phyloP scores from a whole-genome alignment of 148 eudicot genomes.

The Rhododendron molle region DNA sequence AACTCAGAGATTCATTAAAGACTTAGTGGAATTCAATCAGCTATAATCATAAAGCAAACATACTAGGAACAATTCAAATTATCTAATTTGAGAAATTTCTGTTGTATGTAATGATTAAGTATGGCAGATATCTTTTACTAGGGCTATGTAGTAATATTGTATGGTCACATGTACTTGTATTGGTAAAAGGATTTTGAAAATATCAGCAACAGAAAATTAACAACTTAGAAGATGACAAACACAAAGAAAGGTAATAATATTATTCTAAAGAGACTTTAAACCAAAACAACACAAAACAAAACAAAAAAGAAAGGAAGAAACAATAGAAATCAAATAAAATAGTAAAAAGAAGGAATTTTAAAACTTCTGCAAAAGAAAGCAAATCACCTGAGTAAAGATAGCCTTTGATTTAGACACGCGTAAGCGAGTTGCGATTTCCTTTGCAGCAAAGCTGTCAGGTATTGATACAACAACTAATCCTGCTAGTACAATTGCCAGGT shows the following conservation, averaged over 20 bases:
- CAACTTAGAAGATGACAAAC: neutral
- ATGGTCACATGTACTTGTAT: neutral
- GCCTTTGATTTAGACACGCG: neutral
- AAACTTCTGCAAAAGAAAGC: neutral
- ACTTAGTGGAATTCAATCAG: neutral
- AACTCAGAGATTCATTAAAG: neutral
- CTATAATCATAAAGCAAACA: neutral
- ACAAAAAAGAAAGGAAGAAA: neutral
- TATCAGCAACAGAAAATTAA: neutral
- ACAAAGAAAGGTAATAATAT: neutral
- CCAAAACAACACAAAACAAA: neutral
- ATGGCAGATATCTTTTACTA: neutral
- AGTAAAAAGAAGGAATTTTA: neutral
- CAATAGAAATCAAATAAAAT: neutral
- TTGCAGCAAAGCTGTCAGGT: conserved; percentile 72
- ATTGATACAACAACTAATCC: conserved; percentile 81
- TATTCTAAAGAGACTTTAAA: neutral
- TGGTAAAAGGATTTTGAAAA: neutral
- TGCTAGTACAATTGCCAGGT: conserved; percentile 73
- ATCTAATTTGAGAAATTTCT: neutral
- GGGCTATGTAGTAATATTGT: neutral
- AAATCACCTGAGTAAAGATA: neutral
- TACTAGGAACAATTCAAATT: neutral
- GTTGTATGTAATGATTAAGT: neutral
- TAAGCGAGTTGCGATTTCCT: neutral